phyloP scores from a whole-genome alignment of 345 rosid species.

The Rhizophora mangle region DNA sequence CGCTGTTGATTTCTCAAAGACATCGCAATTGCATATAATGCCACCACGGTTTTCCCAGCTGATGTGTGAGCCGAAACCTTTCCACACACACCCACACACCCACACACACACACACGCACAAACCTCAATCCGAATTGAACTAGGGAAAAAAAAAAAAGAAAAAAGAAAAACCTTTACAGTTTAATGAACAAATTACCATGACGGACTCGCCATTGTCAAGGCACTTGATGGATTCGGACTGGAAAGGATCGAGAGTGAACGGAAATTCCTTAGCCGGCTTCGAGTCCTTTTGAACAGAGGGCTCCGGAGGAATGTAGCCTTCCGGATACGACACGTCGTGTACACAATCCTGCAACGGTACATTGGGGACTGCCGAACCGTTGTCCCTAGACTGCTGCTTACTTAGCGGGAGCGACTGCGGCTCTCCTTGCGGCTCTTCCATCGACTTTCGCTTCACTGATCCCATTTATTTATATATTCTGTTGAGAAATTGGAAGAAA shows the following conservation, averaged over 20 bases:
- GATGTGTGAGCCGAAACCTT: conserved; percentile 99
- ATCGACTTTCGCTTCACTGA: conserved; percentile 56
- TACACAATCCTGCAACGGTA: conserved; percentile 52
- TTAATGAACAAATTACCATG: conserved; percentile 44
- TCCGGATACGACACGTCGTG: conserved; percentile 90
- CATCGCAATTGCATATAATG: conserved; percentile 93
- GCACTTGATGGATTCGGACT: conserved; percentile 90
- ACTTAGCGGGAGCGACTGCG: conserved; percentile 34
- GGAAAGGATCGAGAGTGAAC: conserved; percentile 89
- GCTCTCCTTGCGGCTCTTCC: conserved; percentile 31
- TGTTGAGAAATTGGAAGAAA: background rate
- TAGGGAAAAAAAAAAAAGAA: too few relatives aligned
- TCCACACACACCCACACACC: background rate
- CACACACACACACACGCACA: too few relatives aligned
- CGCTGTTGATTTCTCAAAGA: conserved; percentile 80
- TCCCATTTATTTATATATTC: conserved; percentile 35
- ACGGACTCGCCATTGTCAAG: conserved; percentile 85
- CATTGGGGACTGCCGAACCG: conserved; percentile 23
- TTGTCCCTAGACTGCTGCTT: conserved; percentile 45
- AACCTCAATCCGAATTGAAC: too few relatives aligned
- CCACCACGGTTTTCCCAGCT: conserved; percentile 98
- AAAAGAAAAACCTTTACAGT: too few relatives aligned
- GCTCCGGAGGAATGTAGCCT: conserved; percentile 39
- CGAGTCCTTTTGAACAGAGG: conserved; percentile 20
- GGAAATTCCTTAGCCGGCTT: conserved; percentile 89